These are phyloP conservation scores for Sindora glabra DNA, from an alignment of 306 rosid species.

Conservation along the genomic window DNA sequence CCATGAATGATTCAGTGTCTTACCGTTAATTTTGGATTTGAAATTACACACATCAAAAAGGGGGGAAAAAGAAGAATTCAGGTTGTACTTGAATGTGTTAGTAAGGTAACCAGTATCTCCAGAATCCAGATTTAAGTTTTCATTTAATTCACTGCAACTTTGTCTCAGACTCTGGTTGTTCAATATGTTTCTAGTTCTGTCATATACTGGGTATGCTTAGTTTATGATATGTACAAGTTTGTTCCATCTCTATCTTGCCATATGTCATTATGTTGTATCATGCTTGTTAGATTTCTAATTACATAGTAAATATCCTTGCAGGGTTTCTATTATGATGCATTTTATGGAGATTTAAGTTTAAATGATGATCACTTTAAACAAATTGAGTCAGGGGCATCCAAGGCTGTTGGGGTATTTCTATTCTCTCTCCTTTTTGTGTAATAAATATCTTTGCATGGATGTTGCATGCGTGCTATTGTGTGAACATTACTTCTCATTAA, in stretches of 20 bases:
- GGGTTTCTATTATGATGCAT: conserved; percentile 96
- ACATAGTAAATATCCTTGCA: conserved; percentile 18
- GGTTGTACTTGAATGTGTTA: not conserved
- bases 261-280: not conserved
- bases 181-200: not conserved
- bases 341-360: conserved; percentile 81
- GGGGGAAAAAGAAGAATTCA: not conserved
- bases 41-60: not conserved
- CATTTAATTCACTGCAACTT: too few species aligned
- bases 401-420: conserved; percentile 65
- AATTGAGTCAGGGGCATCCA: conserved; percentile 56
- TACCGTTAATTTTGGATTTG: not conserved
- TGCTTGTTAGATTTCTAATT: not conserved
- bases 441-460: too few species aligned
- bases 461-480: too few species aligned
- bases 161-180: too few species aligned
- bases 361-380: conserved; percentile 86
- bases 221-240: not conserved
- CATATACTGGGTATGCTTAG: not conserved
- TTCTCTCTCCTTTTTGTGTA: conserved; percentile 7
- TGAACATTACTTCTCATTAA: too few species aligned
- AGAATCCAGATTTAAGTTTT: too few species aligned
- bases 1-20: too few species aligned
- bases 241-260: not conserved
- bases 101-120: not conserved